Evolutionary conservation across 768 basidiomycete species (phyloP), one percentile per base, ranked within the genome.

Genomic region (Panellus pusillus): DNA sequence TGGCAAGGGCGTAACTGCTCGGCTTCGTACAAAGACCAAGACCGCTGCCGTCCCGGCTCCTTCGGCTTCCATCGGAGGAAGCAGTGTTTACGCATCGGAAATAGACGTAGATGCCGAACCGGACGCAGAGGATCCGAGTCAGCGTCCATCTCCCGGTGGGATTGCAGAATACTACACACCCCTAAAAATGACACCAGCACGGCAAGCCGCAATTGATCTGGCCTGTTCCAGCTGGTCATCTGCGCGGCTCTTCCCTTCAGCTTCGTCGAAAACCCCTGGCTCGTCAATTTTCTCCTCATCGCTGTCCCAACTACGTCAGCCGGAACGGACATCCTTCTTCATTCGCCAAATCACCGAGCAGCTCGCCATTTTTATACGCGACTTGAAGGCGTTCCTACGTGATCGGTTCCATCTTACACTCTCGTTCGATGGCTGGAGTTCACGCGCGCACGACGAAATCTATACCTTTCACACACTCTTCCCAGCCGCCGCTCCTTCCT

Each of bases 381-480:
- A 3, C 3, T 36, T 49, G 3, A 20, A 18, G 17, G n/a, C 2
- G 9, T 54, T 54, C 24, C 52, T n/a, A n/a, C n/a, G n/a, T n/a
- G n/a, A n/a, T 54, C 27, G 20, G 12, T 7, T 2, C 17, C 5
- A 54, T 24, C 45, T 54, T 13, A 54, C 52, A 3, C 27, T 47
- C 32, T 54, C 52, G 31, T 47, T 54, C 11, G 52, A 54, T 20
- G 45, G 52, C 6, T 54, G 52, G 52, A 54, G 52, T 27, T 41
- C 52, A 8, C 52, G 40, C 5, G 52, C 52, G 11, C 36, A 47
- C 4, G 65, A 69, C 35, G 66, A 69, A 42, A 44, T 69, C 11
- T 67, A 69, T 50, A 69, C 68, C 15, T 60, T 67, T 17, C 65
- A 67, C 50, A 59, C 58, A 66, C 65, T 6, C 58, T 63, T 1